These are phyloP conservation scores for Leucosporidium creatinivorum DNA, from an alignment of 768 basidiomycete species.

Conservation along the genomic window DNA sequence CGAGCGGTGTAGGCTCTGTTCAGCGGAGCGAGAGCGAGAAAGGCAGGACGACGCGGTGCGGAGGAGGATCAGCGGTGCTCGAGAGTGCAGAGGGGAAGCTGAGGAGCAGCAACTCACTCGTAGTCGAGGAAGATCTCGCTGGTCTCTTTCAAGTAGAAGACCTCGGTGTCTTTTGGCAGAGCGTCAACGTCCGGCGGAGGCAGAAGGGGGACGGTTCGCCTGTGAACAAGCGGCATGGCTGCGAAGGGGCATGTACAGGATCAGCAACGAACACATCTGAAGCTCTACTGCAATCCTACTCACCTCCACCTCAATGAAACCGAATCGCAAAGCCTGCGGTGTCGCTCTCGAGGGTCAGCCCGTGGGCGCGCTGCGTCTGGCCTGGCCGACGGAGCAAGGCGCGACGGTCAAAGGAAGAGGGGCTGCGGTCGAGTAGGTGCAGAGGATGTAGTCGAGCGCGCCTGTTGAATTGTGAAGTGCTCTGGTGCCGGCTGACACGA, in stretches of 20 bases:
- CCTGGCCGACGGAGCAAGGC: too few species aligned
- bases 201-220: constrained; percentile 40
- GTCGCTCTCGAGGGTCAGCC: too few species aligned
- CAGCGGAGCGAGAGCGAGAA: neutral
- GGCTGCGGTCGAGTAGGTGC: too few species aligned
- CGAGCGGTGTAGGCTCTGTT: constrained; percentile 72
- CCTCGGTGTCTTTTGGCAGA: constrained; percentile 46
- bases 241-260: neutral
- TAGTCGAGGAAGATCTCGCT: constrained; percentile 97
- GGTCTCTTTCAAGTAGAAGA: constrained; percentile 87
- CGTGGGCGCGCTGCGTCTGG: too few species aligned
- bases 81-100: neutral
- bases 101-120: constrained; percentile 58
- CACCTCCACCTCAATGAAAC: too few species aligned
- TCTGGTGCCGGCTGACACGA: too few species aligned
- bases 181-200: constrained; percentile 37
- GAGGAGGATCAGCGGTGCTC: neutral
- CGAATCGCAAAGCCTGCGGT: too few species aligned
- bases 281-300: too few species aligned
- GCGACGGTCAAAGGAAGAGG: too few species aligned
- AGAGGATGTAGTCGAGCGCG: too few species aligned
- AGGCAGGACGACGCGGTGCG: constrained; percentile 8
- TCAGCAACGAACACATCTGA: too few species aligned
- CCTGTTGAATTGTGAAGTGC: too few species aligned
- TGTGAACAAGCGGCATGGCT: constrained; percentile 40